Percentiles rank a stretch among this genome's conserved stretches.
phyloP scores from a whole-genome alignment of 164 flowering plant genomes.

The Magnolia kwangsiensis region DNA sequence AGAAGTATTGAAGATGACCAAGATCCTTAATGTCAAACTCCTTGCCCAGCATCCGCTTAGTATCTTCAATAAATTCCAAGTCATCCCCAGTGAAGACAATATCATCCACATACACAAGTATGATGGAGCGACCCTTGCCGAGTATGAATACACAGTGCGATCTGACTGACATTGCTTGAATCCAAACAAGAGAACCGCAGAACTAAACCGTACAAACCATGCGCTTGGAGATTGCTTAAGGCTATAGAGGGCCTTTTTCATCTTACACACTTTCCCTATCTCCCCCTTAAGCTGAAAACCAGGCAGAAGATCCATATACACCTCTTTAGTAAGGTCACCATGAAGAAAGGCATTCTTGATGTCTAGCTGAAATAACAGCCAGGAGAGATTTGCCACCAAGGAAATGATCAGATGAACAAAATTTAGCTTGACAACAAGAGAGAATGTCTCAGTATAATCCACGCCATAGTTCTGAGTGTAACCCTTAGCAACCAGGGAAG shows the following conservation, averaged over 20 bases:
- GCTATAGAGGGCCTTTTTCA: neutral
- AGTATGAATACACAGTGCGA: neutral
- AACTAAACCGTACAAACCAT: neutral
- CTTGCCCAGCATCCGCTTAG: neutral
- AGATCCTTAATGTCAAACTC: neutral
- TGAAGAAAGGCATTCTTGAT: neutral
- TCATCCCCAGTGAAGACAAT: neutral
- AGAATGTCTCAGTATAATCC: neutral
- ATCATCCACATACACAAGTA: neutral
- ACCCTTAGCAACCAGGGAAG: neutral
- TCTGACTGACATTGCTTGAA: neutral
- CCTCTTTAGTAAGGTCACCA: neutral
- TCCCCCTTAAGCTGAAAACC: neutral
- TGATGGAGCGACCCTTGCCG: neutral
- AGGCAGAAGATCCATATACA: neutral
- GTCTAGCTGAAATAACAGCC: neutral
- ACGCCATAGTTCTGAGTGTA: neutral
- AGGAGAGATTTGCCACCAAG: neutral
- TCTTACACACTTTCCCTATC: neutral
- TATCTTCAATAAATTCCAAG: too few relatives aligned
- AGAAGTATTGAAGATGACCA: neutral
- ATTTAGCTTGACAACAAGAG: neutral
- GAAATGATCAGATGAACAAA: neutral
- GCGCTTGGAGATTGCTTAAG: conserved; percentile 1
- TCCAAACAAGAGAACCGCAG: neutral